These are phyloP conservation scores for Symbiodinium natans DNA, from an alignment of 73 alveolate genomes.

Conservation along the genomic window DNA sequence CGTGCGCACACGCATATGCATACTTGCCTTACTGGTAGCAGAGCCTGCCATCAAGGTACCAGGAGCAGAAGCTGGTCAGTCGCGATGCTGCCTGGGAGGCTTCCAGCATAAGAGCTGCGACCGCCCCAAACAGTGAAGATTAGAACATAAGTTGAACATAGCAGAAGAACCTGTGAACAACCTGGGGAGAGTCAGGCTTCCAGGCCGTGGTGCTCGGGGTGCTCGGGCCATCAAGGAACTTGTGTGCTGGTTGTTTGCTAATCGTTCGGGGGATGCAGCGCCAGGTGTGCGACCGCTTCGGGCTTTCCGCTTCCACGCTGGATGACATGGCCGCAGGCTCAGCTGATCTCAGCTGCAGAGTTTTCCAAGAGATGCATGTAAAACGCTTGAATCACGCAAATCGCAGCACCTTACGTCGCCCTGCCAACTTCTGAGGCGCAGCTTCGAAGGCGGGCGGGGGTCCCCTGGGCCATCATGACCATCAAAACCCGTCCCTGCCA, in stretches of 20 bases:
- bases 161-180: too few relatives aligned
- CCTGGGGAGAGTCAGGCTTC: too few relatives aligned
- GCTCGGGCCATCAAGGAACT: too few relatives aligned
- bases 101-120: not conserved
- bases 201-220: too few relatives aligned
- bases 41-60: too few relatives aligned
- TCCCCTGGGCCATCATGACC: too few relatives aligned
- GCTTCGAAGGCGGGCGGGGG: not conserved
- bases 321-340: constrained; percentile 33
- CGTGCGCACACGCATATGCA: too few relatives aligned
- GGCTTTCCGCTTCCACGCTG: constrained; percentile 57
- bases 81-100: constrained; percentile 85
- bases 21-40: too few relatives aligned
- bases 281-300: constrained; percentile 77
- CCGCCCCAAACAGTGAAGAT: too few relatives aligned
- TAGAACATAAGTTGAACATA: too few relatives aligned
- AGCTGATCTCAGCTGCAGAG: not conserved
- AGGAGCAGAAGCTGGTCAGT: constrained; percentile 48
- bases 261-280: too few relatives aligned
- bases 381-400: not conserved
- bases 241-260: not conserved
- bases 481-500: too few relatives aligned
- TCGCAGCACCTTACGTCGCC: not conserved
- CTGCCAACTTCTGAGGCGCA: not conserved
- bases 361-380: not conserved